A percentile compares a stretch with the other conserved stretches of the same genome.
phyloP scores from a whole-genome alignment of 2,329 filamentous ascomycete species.

The Nakataea oryzae region DNA sequence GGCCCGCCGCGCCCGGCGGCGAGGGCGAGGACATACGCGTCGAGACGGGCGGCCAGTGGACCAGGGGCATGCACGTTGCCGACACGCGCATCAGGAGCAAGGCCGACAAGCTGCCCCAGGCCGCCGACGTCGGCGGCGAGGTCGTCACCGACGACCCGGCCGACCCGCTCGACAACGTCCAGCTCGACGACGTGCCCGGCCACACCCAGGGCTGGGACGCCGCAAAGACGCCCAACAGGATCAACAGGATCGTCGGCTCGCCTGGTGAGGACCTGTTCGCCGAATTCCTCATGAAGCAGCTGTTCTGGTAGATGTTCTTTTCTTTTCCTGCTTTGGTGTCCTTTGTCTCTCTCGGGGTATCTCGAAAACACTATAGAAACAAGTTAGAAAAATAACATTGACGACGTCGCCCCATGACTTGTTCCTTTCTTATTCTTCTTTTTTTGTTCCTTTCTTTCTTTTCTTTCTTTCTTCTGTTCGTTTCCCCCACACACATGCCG shows the following conservation, averaged over 20 bases:
- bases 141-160: constrained; percentile 21
- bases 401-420: not conserved
- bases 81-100: constrained; percentile 58
- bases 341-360: constrained; percentile 4
- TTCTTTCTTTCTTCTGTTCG: not conserved
- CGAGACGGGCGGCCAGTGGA: constrained; percentile 91
- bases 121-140: constrained; percentile 10
- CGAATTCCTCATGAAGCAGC: constrained; percentile 49
- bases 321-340: not conserved
- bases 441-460: not conserved
- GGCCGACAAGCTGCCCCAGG: constrained; percentile 22
- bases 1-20: constrained; percentile 30
- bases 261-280: constrained; percentile 62
- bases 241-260: constrained; percentile 61
- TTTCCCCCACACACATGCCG: too few relatives aligned
- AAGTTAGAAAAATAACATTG: not conserved
- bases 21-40: constrained; percentile 71
- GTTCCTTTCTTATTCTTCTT: not conserved
- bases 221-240: constrained; percentile 62
- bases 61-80: constrained; percentile 77
- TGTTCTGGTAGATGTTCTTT: constrained; percentile 41
- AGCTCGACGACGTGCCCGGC: constrained; percentile 46
- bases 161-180: constrained; percentile 34
- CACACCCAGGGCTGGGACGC: constrained; percentile 74
- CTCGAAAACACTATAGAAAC: constrained; percentile 2